Evolutionary conservation across 495 filamentous ascomycete species (phyloP).

Genomic region (Tuber microsphaerosporum): DNA sequence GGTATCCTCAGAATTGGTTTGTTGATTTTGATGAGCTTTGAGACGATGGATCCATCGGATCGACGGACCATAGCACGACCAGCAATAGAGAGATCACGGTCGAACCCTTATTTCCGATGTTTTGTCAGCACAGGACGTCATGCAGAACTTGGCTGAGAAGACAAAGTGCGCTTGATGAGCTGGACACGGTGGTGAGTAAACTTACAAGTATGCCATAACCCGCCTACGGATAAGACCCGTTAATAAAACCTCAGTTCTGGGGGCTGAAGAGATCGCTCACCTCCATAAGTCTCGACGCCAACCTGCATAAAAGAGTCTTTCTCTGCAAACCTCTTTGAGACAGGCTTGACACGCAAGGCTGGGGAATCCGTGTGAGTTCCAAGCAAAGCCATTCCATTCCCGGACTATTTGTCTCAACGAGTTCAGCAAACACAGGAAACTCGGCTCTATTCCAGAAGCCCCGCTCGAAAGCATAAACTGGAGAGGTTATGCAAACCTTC

Average conservation of each 20-base stretch:
- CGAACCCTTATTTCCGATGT: constrained; percentile 59
- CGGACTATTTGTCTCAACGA: constrained; percentile 50
- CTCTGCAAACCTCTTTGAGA: constrained; percentile 70
- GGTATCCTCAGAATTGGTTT: constrained; percentile 82
- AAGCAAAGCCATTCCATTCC: constrained; percentile 89
- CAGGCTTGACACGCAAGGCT: constrained; percentile 81
- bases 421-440: constrained; percentile 7
- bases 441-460: neutral
- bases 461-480: neutral
- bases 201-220: constrained; percentile 57
- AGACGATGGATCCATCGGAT: constrained; percentile 64
- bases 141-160: neutral
- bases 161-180: neutral
- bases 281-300: constrained; percentile 93
- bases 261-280: constrained; percentile 50
- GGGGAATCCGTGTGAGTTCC: constrained; percentile 96
- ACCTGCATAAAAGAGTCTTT: constrained; percentile 86
- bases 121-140: neutral
- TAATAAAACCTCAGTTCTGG: neutral
- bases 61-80: constrained; percentile 77
- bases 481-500: constrained; percentile 50
- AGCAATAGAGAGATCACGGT: constrained; percentile 85
- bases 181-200: neutral
- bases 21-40: constrained; percentile 84
- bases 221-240: constrained; percentile 21